Base-by-base conservation (phyloP, 106 monocot genomes). In the Posidonia australis region DNA sequence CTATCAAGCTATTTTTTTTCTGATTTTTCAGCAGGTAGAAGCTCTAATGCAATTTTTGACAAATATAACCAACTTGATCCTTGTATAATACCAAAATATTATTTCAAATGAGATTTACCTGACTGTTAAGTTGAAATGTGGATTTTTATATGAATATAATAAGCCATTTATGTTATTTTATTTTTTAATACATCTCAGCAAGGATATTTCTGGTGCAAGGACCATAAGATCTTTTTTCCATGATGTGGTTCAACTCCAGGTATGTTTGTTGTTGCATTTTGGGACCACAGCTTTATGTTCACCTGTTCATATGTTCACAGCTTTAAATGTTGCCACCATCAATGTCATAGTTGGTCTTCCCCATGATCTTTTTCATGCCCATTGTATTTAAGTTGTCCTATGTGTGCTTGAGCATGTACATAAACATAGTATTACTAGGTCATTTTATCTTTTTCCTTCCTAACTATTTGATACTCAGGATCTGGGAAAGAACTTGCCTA, bases 161-260 rank as follows among this genome's bases (percentile, higher is more conserved):
- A 14, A 26, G 26, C 26, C 10, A 10, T 14, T 24, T 23, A 46
- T 44, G 13, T 17, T 4, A 5, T 46, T 46, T 21, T 23, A 30
- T 36, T 20, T 27, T 58, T 27, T 17, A 61, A 10, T 60, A 14
- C 47, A 59, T 69, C 74, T 44, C 83, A 94, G 93, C 54, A 84
- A 82, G 51, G 93, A 89, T 72, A 76, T 94, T 60, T 81, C 80
- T 68, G 81, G 86, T 44, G 63, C 29, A 64, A 86, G 70, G 47
- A 79, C 75, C 51, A 82, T 94, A 10, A 65, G 48, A 22, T 74
- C 86, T 60, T 94, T 90, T 67, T 94, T 82, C 47, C 53, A 72
- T 69, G 81, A 86, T 65, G 89, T 86, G 23, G 77, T 94, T 54
- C 74, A 56, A 12, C 86, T 89, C 44, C 93, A 94, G 81, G 89